Percentiles rank a stretch among this genome's conserved stretches.
Evolutionary conservation across 208 protist genomes (phyloP).

Genomic region (Trypanosoma theileri): DNA sequence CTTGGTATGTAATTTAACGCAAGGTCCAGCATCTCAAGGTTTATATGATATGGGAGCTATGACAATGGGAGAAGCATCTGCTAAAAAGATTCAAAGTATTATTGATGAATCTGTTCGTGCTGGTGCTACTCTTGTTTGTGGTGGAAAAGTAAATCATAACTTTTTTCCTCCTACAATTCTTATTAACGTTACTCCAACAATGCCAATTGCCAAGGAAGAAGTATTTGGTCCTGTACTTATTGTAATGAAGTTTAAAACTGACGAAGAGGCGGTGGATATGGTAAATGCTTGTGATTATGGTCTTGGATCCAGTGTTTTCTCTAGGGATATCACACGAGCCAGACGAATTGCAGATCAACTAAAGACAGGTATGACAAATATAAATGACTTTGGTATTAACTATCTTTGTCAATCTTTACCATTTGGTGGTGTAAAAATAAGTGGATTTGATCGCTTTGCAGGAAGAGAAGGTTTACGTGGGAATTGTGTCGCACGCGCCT

Average conservation of each 20-base stretch:
- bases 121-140: conserved; percentile 86
- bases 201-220: conserved; percentile 93
- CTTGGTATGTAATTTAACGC: conserved; percentile 65
- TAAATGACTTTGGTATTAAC: conserved; percentile 95
- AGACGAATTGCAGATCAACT: conserved; percentile 80
- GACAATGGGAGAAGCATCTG: conserved; percentile 90
- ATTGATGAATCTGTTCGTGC: conserved; percentile 86
- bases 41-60: conserved; percentile 91
- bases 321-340: conserved; percentile 69
- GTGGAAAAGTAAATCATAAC: conserved; percentile 62
- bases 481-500: conserved; percentile 86
- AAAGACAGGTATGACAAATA: conserved; percentile 89
- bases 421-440: conserved; percentile 95
- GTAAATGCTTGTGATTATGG: conserved; percentile 91
- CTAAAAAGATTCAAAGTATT: conserved; percentile 90
- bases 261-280: conserved; percentile 84
- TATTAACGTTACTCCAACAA: conserved; percentile 83
- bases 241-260: conserved; percentile 86
- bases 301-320: conserved; percentile 91
- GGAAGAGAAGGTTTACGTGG: conserved; percentile 93
- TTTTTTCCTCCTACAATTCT: conserved; percentile 93
- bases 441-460: conserved; percentile 95
- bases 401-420: conserved; percentile 96
- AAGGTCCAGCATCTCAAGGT: conserved; percentile 76
- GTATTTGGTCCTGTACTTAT: conserved; percentile 94